A percentile compares a stretch with the other conserved stretches of the same genome.
phyloP scores from a whole-genome alignment of 257 asterid genomes.

The Scutellaria minor region DNA sequence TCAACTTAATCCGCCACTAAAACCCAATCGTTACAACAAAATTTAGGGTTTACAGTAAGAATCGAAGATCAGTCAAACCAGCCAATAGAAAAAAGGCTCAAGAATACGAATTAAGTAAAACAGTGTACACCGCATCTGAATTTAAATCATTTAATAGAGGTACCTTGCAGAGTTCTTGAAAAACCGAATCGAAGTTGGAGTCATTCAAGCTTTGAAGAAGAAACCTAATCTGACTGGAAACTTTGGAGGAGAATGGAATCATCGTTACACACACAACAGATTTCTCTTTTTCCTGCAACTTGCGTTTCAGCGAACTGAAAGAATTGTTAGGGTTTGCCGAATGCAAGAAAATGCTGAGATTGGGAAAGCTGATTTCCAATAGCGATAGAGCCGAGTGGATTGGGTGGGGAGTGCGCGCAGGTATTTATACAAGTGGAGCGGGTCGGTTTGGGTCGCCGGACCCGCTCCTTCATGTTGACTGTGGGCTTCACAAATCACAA shows the following conservation, averaged over 20 bases:
- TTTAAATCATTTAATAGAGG: not conserved
- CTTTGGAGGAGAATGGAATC: conserved; percentile 68
- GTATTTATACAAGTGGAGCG: conserved; percentile 9
- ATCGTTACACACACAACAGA: conserved; percentile 41
- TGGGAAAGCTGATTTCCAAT: conserved; percentile 13
- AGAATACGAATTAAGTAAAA: not conserved
- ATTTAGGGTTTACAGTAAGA: conserved; percentile 32
- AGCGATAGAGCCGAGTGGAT: conserved; percentile 30
- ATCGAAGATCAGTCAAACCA: conserved; percentile 22
- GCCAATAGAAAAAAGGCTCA: not conserved
- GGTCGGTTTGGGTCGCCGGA: too few species aligned
- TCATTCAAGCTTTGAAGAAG: conserved; percentile 72
- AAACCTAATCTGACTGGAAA: conserved; percentile 70
- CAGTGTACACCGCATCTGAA: not conserved
- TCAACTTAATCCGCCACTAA: conserved; percentile 8
- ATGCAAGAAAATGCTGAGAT: conserved; percentile 25
- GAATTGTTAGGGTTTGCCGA: conserved; percentile 45
- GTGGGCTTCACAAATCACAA: too few species aligned
- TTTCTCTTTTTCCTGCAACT: not conserved
- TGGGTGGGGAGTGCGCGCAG: not conserved
- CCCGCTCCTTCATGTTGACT: too few species aligned
- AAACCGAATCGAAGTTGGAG: conserved; percentile 75
- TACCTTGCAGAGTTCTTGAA: conserved; percentile 79
- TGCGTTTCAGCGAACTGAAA: conserved; percentile 29
- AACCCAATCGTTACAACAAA: not conserved